Evolutionary conservation across 495 filamentous ascomycete species (phyloP).

Genomic region (Podospora pseudoanserina): DNA sequence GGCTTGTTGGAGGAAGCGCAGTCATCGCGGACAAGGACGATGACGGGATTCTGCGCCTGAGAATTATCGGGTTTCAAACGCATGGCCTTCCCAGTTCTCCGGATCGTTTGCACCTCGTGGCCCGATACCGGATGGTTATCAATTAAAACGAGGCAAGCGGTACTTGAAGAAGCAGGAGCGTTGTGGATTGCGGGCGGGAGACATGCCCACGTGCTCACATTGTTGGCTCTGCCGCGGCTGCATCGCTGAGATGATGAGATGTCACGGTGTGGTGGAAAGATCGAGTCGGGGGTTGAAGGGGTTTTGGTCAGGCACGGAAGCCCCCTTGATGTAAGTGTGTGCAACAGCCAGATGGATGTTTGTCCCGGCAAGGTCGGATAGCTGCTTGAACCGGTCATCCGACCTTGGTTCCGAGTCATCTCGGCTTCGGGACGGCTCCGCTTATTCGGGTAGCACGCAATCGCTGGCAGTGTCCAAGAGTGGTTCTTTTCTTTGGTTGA

Average conservation of each 20-base stretch:
- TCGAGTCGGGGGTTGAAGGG: background rate
- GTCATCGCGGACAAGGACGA: background rate
- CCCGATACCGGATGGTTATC: background rate
- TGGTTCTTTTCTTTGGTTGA: background rate
- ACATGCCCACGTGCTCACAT: background rate
- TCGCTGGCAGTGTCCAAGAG: conserved; percentile 6
- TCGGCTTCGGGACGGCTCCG: background rate
- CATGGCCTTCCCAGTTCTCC: background rate
- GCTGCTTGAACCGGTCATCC: background rate
- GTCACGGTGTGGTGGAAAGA: background rate
- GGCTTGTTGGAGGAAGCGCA: background rate
- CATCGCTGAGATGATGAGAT: background rate
- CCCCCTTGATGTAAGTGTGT: background rate
- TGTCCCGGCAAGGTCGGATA: background rate
- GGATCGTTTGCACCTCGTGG: background rate
- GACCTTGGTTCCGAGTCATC: background rate
- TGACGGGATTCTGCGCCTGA: background rate
- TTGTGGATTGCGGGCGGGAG: background rate
- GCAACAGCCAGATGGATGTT: background rate
- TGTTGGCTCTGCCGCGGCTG: background rate
- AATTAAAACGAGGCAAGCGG: background rate
- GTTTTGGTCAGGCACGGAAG: too few relatives aligned
- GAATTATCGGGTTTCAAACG: background rate
- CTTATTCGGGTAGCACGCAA: background rate
- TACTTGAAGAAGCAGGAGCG: background rate